Conservation (phyloP, 225 moss, liverwort and hornwort species). For the Polytrichum formosum region DNA sequence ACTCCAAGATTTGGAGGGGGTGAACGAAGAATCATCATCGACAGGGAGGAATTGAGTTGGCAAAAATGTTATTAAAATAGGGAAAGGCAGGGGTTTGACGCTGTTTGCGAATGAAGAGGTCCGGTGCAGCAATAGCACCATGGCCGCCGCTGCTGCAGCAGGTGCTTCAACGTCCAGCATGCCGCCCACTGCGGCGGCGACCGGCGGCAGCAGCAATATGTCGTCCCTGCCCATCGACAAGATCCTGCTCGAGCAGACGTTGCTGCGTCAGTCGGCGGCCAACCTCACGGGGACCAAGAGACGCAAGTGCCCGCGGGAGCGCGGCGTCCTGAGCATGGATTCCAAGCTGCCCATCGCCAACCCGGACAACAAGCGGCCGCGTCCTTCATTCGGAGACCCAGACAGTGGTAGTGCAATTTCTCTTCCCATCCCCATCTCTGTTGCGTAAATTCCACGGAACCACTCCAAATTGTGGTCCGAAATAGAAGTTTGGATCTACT, state of each 20-base stretch:
- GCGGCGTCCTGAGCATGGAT: conserved; percentile 9
- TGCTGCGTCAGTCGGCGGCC: conserved; percentile 4
- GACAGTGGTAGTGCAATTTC: conserved; percentile 18
- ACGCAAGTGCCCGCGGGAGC: conserved; percentile 4
- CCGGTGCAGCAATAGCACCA: conserved; percentile 5
- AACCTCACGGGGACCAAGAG: conserved; percentile 5
- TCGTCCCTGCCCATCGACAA: conserved; percentile 11
- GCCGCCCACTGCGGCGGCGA: background rate
- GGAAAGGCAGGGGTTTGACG: conserved; percentile 1
- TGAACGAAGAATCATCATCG: background rate
- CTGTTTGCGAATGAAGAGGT: conserved; percentile 7
- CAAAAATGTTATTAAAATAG: conserved; percentile 1
- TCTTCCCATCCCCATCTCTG: too few species aligned
- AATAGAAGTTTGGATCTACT: too few species aligned
- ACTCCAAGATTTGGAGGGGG: background rate
- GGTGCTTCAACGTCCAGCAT: background rate
- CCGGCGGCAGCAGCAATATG: conserved; percentile 15
- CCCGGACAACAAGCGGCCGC: conserved; percentile 23
- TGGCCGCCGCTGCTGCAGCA: conserved; percentile 4
- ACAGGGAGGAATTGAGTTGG: background rate
- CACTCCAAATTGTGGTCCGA: too few species aligned
- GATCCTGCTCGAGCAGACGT: conserved; percentile 21
- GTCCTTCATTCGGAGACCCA: conserved; percentile 2
- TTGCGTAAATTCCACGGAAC: too few species aligned
- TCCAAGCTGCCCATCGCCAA: conserved; percentile 3